Evolutionary conservation across 2,329 filamentous ascomycete genomes (phyloP), one percentile per base, ranked within the genome.

Genomic region (Penicillium brasilianum): DNA sequence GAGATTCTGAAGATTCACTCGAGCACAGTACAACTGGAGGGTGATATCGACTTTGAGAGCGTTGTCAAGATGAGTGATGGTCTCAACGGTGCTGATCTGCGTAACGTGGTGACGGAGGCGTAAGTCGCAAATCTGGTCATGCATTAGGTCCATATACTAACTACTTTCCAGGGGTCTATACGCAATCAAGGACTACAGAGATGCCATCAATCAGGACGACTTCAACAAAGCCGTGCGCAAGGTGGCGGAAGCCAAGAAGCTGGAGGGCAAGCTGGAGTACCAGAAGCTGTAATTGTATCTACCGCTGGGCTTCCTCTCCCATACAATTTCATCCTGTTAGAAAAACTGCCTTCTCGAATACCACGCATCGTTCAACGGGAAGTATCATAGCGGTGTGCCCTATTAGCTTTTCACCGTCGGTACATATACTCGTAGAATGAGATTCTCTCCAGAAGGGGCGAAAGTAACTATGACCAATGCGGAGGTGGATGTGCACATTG

Each of bases 41-140:
- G 94, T 0, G 95, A 99, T 65, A 92, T 99, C 74, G 96, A 99
- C 78, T 99, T 96, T 75, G 95, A 99, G 85, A 97, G 92, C 72
- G 93, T 99, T 62, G 95, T 99, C 69, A 99, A 99, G 88, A 99
- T 99, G 95, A 97, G 93, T 71, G 95, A 99, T 74, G 93, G 94
- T 30, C 86, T 99, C 72, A 99, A 99, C 80, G 95, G 95, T 76
- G 95, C 95, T 54, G 95, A 99, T 87, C 81, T 99, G 83, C 86
- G 95, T 74, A 99, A 99, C 76, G 93, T 99, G 55, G 93, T 99
- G 55, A 99, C 95, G 14, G 95, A 99, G 85, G 95, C 95, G 92
- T 96, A 86, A 84, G 92, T 88, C 44, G 20, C 28, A 11, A 32
- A 25, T 41, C n/a, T 28, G n/a, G 28, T 55, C 28, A 39, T 34